phyloP scores from a whole-genome alignment of 1,284 basidiomycete species.

The Xerocomus alliaceus region DNA sequence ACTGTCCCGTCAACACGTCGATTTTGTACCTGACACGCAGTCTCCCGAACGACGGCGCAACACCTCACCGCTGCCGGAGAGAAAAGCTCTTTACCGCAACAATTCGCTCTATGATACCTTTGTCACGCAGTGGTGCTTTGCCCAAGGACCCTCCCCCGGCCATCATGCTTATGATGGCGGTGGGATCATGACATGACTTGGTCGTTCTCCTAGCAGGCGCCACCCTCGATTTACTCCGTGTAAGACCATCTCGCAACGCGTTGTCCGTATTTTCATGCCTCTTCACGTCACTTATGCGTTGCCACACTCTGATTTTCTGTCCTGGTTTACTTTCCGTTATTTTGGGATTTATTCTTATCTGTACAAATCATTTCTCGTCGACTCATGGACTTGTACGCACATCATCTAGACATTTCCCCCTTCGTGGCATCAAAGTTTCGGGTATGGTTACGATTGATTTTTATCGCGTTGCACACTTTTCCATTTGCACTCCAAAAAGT shows the following conservation, averaged over 20 bases:
- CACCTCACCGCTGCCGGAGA: background rate
- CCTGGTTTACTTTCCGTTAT: background rate
- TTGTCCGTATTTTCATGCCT: background rate
- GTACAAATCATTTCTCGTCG: background rate
- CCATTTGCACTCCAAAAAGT: no score
- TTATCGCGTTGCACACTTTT: no score
- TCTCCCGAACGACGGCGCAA: background rate
- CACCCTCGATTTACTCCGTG: background rate
- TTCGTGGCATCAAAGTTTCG: background rate
- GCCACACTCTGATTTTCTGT: background rate
- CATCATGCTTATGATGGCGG: slow-evolving; percentile 14
- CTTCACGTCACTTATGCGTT: background rate
- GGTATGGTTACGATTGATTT: background rate
- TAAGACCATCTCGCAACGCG: slow-evolving; percentile 1
- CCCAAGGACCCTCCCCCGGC: slow-evolving; percentile 45
- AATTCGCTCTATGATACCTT: slow-evolving; percentile 65
- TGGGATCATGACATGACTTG: slow-evolving; percentile 28
- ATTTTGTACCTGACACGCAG: background rate
- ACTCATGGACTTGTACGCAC: background rate
- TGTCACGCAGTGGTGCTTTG: slow-evolving; percentile 75
- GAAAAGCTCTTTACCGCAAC: background rate
- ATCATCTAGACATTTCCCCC: background rate
- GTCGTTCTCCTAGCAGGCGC: no score
- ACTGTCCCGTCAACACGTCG: background rate
- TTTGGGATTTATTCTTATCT: background rate